Evolutionary conservation across 331 rosid genomes (phyloP).

Genomic region (Arachis monticola): DNA sequence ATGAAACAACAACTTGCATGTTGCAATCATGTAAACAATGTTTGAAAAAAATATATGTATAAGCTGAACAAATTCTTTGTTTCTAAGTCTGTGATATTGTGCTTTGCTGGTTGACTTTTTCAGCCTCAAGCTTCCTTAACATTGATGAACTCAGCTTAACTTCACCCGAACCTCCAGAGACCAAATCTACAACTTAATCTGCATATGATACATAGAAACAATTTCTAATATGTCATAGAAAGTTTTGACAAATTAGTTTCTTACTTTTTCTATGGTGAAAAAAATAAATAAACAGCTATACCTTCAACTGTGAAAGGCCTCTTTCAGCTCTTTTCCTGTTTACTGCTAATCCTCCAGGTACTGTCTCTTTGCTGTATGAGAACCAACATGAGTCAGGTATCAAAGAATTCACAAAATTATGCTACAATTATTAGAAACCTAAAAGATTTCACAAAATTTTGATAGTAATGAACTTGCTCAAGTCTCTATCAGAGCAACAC

Average conservation of each 20-base stretch:
- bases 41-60: background rate
- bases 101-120: constrained; percentile 52
- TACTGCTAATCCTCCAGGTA: constrained; percentile 88
- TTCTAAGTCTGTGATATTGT: constrained; percentile 22
- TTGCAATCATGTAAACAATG: background rate
- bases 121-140: constrained; percentile 77
- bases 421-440: background rate
- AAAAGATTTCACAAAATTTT: constrained; percentile 25
- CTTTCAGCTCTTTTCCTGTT: constrained; percentile 82
- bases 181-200: constrained; percentile 92
- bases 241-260: background rate
- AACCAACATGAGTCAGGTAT: constrained; percentile 39
- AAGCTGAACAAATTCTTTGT: constrained; percentile 2
- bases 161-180: constrained; percentile 66
- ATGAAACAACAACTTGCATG: constrained; percentile 6
- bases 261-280: background rate
- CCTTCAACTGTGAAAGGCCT: constrained; percentile 85
- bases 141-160: constrained; percentile 79
- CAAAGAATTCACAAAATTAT: constrained; percentile 4
- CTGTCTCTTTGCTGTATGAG: constrained; percentile 83
- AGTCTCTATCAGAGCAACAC: constrained; percentile 13
- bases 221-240: constrained; percentile 2
- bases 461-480: constrained; percentile 4
- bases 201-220: constrained; percentile 40
- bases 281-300: too few relatives aligned